Evolutionary conservation across 495 filamentous ascomycete genomes (phyloP).

Genomic region (Talaromyces wortmannii): DNA sequence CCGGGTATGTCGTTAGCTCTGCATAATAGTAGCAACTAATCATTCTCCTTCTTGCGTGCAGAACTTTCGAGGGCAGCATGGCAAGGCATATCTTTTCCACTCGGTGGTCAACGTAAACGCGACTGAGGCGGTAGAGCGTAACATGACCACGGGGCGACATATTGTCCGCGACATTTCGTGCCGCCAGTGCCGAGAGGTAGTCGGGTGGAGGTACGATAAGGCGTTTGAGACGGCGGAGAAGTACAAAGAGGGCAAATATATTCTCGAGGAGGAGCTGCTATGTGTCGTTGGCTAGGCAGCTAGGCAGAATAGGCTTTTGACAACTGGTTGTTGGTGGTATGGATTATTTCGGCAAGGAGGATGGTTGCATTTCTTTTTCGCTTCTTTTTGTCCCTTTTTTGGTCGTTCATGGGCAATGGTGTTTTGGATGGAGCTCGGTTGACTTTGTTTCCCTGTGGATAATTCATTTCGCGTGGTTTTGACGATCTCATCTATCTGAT

Average conservation of each 20-base stretch:
- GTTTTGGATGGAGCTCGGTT: too few species aligned
- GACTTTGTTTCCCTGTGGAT: too few species aligned
- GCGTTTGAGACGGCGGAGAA: conserved; percentile 87
- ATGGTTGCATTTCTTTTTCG: not conserved
- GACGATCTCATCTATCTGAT: too few species aligned
- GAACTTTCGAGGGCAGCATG: conserved; percentile 98
- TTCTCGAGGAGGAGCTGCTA: conserved; percentile 88
- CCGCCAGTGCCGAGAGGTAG: conserved; percentile 79
- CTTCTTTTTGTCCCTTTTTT: too few species aligned
- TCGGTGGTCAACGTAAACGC: conserved; percentile 82
- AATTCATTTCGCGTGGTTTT: too few species aligned
- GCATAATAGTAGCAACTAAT: conserved; percentile 9
- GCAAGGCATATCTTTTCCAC: conserved; percentile 96
- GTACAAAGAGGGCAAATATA: conserved; percentile 98
- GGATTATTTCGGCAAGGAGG: not conserved
- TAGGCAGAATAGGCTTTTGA: too few species aligned
- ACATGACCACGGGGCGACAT: conserved; percentile 97
- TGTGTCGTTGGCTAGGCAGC: conserved; percentile 56
- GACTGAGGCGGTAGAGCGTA: conserved; percentile 79
- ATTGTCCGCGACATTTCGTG: conserved; percentile 90
- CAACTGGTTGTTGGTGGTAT: not conserved
- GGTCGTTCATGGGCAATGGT: too few species aligned
- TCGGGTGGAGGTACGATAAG: conserved; percentile 99
- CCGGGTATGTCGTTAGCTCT: conserved; percentile 46
- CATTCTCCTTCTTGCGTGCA: conserved; percentile 25